Conservation (phyloP, 441 rosid genomes). For the Gossypium aridum region DNA sequence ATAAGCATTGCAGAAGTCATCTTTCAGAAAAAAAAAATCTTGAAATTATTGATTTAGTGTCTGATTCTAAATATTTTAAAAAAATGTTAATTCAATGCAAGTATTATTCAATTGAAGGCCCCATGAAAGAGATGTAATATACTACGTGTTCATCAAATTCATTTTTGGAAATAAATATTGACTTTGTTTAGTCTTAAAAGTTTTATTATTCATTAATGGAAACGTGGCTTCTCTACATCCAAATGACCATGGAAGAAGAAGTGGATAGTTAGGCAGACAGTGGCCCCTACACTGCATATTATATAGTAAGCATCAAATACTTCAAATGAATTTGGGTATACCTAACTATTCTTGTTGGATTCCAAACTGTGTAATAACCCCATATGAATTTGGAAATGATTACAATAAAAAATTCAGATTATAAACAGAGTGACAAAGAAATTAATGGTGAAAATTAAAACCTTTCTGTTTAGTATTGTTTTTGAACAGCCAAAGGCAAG, state of each 20-base stretch:
- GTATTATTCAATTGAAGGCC: neutral
- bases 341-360: slow-evolving; percentile 14
- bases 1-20: too few relatives aligned
- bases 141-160: neutral
- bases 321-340: slow-evolving; percentile 1
- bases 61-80: neutral
- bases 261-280: slow-evolving; percentile 2
- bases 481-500: neutral
- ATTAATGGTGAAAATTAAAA: neutral
- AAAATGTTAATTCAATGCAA: neutral
- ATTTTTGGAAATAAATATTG: neutral
- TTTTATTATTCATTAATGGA: neutral
- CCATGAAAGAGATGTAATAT: neutral
- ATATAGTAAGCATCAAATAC: neutral
- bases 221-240: slow-evolving; percentile 27
- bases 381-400: neutral
- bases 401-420: neutral
- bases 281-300: neutral
- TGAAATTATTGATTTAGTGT: neutral
- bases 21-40: neutral
- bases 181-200: neutral
- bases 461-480: neutral
- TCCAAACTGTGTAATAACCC: neutral
- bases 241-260: slow-evolving; percentile 9
- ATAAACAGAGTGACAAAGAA: neutral